These are phyloP conservation scores for Diplotaxis tenuifolia DNA, from an alignment of 345 rosid genomes.

Conservation along the genomic window DNA sequence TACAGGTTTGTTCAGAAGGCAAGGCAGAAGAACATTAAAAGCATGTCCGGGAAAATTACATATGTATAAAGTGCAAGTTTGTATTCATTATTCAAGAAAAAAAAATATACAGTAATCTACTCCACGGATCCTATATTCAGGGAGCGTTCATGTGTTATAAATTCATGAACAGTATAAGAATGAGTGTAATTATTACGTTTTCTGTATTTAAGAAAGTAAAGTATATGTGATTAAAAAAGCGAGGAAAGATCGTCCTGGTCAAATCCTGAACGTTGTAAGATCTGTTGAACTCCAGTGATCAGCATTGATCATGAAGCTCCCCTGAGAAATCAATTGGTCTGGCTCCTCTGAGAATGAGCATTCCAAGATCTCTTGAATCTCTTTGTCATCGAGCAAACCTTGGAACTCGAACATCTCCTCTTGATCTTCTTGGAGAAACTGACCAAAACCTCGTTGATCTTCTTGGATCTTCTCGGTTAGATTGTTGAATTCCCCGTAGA, in stretches of 20 bases:
- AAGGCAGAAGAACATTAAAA: background rate
- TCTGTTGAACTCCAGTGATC: slow-evolving; percentile 61
- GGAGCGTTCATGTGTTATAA: slow-evolving; percentile 29
- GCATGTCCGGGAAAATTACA: background rate
- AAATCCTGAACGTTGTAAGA: slow-evolving; percentile 50
- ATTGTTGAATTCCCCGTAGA: slow-evolving; percentile 18
- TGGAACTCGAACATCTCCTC: slow-evolving; percentile 36
- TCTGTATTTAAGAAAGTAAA: slow-evolving; percentile 8
- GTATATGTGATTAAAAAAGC: slow-evolving; percentile 6
- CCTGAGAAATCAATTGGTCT: slow-evolving; percentile 40
- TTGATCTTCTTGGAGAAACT: slow-evolving; percentile 28
- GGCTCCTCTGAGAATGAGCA: slow-evolving; percentile 37
- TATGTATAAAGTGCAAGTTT: slow-evolving; percentile 16
- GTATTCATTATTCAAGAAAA: slow-evolving; percentile 25
- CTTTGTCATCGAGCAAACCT: slow-evolving; percentile 44
- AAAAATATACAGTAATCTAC: slow-evolving; percentile 33
- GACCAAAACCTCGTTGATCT: slow-evolving; percentile 17
- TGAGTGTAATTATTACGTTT: slow-evolving; percentile 20
- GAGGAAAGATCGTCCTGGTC: slow-evolving; percentile 11
- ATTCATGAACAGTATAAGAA: slow-evolving; percentile 32
- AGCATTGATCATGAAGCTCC: slow-evolving; percentile 37
- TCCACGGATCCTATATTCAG: slow-evolving; percentile 21
- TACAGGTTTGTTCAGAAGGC: slow-evolving; percentile 19
- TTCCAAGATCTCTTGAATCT: slow-evolving; percentile 42
- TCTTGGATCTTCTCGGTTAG: slow-evolving; percentile 17